Base-by-base conservation (phyloP, 208 protist genomes). In the Lotmaria passim region DNA sequence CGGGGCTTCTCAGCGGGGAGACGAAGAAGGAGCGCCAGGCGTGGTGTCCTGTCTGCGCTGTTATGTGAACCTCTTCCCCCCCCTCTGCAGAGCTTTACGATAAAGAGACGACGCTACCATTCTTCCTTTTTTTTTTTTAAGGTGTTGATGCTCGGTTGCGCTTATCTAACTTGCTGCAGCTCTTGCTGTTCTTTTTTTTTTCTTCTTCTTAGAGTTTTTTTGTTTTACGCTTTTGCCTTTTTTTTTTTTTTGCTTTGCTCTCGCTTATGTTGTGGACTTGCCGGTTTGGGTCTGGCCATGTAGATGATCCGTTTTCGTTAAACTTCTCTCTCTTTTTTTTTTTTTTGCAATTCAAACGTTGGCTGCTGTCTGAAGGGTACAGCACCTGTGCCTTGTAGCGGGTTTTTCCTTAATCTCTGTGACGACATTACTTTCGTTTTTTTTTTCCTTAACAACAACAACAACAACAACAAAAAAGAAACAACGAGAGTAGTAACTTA, bases 1-100 rank as follows among this genome's bases (percentile, higher is more conserved):
- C 55, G 12, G 60, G 62, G 31, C 61, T 76, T n/a, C 34, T 76
- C 2, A 43, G 7, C 11, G 70, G 63, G 2, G 7, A 59, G 7
- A 46, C 23, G 4, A 30, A 17, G 7, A 56, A 33, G 7, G 30
- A 10, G n/a, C 34, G 46, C 15, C 15, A 23, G 2, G 21, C 51
- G 2, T 48, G 14, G 34, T 69, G 70, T 26, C 56, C 61, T 5
- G 0, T 1, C 0, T 76, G 70, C 30, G 30, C 39, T 1, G 47
- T 70, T 38, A 76, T 76, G 70, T 76, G 28, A 58, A 24, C n/a
- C n/a, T n/a, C n/a, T n/a, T n/a, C n/a, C n/a, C n/a, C n/a, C n/a
- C n/a, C n/a, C n/a, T n/a, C n/a, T n/a, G n/a, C n/a, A n/a, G n/a
- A n/a, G n/a, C n/a, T n/a, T n/a, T n/a, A n/a, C n/a, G n/a, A n/a